These are phyloP conservation scores for Plectosphaerella cucumerina DNA, from an alignment of 2,329 filamentous ascomycete species.

Conservation along the genomic window DNA sequence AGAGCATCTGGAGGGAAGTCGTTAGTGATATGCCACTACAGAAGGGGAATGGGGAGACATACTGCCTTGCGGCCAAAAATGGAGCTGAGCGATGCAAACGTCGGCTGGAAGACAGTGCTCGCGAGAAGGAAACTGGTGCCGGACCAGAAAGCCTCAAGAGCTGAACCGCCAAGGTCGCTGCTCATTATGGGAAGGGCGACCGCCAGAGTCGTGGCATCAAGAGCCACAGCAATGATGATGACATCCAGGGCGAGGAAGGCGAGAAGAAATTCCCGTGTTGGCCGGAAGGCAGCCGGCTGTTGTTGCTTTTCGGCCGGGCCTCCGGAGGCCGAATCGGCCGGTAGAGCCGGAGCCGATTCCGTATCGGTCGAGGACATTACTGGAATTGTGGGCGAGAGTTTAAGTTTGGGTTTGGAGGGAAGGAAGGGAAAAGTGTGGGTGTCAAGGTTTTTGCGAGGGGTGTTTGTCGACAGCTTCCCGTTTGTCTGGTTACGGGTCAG, in stretches of 20 bases:
- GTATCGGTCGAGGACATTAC: constrained; percentile 3
- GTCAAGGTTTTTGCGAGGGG: too few relatives aligned
- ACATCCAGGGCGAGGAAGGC: constrained; percentile 42
- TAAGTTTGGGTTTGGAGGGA: too few relatives aligned
- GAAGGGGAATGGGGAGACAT: not conserved
- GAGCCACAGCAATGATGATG: not conserved
- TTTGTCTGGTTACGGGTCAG: too few relatives aligned
- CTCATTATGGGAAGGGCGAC: constrained; percentile 46
- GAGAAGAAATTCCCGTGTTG: constrained; percentile 33
- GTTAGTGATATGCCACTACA: not conserved
- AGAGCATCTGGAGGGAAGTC: constrained; percentile 17
- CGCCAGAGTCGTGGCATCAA: not conserved
- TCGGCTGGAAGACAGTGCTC: constrained; percentile 56
- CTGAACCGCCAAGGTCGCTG: constrained; percentile 44
- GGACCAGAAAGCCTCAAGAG: constrained; percentile 65
- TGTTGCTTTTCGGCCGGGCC: too few relatives aligned
- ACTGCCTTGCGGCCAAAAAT: constrained; percentile 29
- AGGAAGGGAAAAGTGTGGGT: too few relatives aligned
- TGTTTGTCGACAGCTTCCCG: too few relatives aligned
- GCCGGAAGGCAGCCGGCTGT: constrained; percentile 20
- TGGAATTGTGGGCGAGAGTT: too few relatives aligned
- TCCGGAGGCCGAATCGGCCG: not conserved
- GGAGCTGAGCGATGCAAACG: constrained; percentile 29
- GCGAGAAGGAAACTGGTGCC: constrained; percentile 67
- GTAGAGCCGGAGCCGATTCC: constrained; percentile 1